Evolutionary conservation across 352 stramenopile species (phyloP), one percentile per base, ranked within the genome.

Genomic region (Pythium aristosporum): DNA sequence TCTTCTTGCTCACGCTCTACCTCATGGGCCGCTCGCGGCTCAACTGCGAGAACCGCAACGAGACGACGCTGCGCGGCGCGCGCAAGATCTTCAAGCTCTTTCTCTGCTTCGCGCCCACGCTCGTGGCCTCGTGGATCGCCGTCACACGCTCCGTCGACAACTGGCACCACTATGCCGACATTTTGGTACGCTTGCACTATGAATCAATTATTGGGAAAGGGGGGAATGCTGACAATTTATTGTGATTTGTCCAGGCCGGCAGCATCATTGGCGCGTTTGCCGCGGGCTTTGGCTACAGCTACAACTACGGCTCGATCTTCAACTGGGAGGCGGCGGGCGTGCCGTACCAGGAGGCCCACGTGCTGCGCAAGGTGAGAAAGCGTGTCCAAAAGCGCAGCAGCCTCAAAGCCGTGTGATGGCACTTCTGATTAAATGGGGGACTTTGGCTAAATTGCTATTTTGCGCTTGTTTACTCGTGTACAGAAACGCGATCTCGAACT

Each of bases 81-180:
- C 73, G 77, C 53, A 91, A 87, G 61, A 85, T 72, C 37, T 25
- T 90, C 48, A 80, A 86, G 71, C 63, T 92, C 8, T 87, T 92
- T 54, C 5, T 92, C 34, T 88, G 82, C 64, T 89, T 85, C 58
- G 42, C 69, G 13, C 85, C 85, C 21, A 75, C 77, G 25, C 32
- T 91, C 2, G 47, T 92, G 13, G 83, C 85, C 20, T 47, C 84
- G 3, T 94, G 85, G 85, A 79, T 92, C 41, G 72, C 78, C 2
- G 68, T 92, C 30, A 88, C 85, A 16, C 85, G 85, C 49, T 88
- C 82, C 30, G 78, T 91, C 51, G 85, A 92, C 71, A 94, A 94
- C 61, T 92, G 85, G 85, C 85, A 94, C 58, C 80, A 94, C 68
- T 94, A 92, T 71, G 82, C 64, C 32, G 85, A 92, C 60, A 91